phyloP scores from a whole-genome alignment of 2,329 filamentous ascomycete species.

The Claviceps monticola region DNA sequence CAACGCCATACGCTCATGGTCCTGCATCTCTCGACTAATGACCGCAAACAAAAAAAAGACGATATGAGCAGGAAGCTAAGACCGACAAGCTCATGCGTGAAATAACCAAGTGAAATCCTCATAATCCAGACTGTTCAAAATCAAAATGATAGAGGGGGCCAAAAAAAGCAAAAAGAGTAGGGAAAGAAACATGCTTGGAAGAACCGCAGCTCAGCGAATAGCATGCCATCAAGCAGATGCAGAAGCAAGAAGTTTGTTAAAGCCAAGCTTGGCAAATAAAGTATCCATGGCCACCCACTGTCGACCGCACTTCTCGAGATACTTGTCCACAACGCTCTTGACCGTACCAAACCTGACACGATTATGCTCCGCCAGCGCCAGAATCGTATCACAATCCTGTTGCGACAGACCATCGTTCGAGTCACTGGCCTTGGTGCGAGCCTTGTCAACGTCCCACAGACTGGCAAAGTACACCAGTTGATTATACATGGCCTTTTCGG shows the following conservation, averaged over 20 bases:
- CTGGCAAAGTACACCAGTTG: conserved; percentile 78
- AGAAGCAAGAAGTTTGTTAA: conserved; percentile 22
- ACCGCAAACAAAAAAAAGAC: no score
- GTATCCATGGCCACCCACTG: conserved; percentile 92
- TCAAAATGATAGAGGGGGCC: background rate
- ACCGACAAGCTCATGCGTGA: background rate
- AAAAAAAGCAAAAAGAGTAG: background rate
- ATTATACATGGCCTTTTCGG: conserved; percentile 86
- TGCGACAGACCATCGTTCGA: conserved; percentile 26
- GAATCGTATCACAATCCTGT: conserved; percentile 50
- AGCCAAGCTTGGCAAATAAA: conserved; percentile 59
- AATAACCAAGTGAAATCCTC: background rate
- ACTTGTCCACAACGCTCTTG: conserved; percentile 64
- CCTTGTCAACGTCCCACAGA: conserved; percentile 83
- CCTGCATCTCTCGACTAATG: no score
- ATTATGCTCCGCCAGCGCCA: conserved; percentile 70
- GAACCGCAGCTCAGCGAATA: background rate
- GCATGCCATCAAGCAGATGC: background rate
- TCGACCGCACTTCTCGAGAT: conserved; percentile 77
- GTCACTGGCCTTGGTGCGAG: conserved; percentile 37
- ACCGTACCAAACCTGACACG: conserved; percentile 62
- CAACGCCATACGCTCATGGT: no score
- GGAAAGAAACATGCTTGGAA: background rate
- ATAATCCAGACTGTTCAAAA: background rate
- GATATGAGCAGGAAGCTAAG: no score